Conservation (phyloP, 2,329 filamentous ascomycete genomes). For the Colletotrichum coccodes region DNA sequence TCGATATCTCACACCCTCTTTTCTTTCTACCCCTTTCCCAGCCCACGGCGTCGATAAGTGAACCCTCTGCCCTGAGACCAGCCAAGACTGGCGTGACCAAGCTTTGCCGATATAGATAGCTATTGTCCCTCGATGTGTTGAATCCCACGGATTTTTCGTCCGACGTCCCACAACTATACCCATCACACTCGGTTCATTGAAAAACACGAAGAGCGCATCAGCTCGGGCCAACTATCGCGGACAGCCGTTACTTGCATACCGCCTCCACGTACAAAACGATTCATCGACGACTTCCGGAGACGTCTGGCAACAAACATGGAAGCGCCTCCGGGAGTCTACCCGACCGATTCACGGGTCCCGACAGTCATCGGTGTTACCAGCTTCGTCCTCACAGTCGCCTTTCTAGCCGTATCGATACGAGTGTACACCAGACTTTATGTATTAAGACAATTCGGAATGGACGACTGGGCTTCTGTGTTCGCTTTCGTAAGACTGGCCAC, state of each 20-base stretch:
- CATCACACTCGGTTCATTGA: not conserved
- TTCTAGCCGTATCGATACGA: slow-evolving; percentile 19
- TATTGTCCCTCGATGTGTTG: not conserved
- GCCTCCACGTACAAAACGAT: no score
- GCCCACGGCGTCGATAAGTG: not conserved
- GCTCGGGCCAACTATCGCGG: not conserved
- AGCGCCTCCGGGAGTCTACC: slow-evolving; percentile 18
- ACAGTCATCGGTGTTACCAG: not conserved
- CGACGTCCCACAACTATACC: not conserved
- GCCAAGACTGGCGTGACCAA: not conserved
- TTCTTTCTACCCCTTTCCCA: not conserved
- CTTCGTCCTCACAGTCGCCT: slow-evolving; percentile 16
- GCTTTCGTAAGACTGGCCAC: slow-evolving; percentile 36
- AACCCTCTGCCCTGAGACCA: not conserved
- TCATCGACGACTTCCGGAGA: not conserved
- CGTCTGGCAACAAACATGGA: slow-evolving; percentile 15
- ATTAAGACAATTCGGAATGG: slow-evolving; percentile 39
- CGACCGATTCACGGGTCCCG: slow-evolving; percentile 1
- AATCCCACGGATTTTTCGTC: not conserved
- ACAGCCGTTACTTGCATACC: not conserved
- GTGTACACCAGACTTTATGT: slow-evolving; percentile 38
- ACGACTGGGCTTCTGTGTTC: slow-evolving; percentile 38
- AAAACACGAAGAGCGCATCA: not conserved
- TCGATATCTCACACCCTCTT: slow-evolving; percentile 16
- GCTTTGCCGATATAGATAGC: slow-evolving; percentile 7